Evolutionary conservation across 2,329 filamentous ascomycete genomes (phyloP), one percentile per base, ranked within the genome.

Genomic region (Xylaria sp.): DNA sequence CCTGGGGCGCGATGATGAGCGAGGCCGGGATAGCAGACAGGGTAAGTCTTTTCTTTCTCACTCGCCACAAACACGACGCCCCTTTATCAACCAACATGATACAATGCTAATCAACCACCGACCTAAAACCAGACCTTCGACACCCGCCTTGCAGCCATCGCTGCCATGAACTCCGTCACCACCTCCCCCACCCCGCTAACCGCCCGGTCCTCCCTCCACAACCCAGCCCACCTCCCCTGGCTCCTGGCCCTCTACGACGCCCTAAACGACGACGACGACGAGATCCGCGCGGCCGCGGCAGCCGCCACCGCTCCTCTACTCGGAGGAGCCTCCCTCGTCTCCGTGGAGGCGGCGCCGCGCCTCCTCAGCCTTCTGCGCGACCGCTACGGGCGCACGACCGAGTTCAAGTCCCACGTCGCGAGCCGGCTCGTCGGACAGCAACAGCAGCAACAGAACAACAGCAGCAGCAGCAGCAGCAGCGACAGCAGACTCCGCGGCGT

Each of bases 251-350:
- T 93, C 1, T 92, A 94, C 71, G 87, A 91, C 67, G 78, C 86
- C 42, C 79, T 96, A 4, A 89, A 90, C 66, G 94, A 97, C 67
- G 93, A 97, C 67, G 93, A 97, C 67, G 91, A 96, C 57, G 92
- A 97, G 52, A 83, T 97, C 59, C 85, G 93, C 41, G 82, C 87
- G 29, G 70, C 82, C 1, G 88, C 87, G 7, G 82, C 86, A 2
- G 55, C 63, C 0, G 78, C 82, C 1, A 76, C 80, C 0, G 68
- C 72, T 4, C 68, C 66, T 19, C 69, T 89, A 20, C 62, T 87
- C 7, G 73, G 71, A 16, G 61, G 70, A 18, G 64, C 69, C 21
- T 48, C 61, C 2, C 71, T 82, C 37, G 75, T 79, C 8, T 75
- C 78, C 29, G 71, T 80, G 29, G 76, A 81, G 56, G 77, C 80